Conservation (phyloP, 306 rosid species). For the Abrus precatorius region DNA sequence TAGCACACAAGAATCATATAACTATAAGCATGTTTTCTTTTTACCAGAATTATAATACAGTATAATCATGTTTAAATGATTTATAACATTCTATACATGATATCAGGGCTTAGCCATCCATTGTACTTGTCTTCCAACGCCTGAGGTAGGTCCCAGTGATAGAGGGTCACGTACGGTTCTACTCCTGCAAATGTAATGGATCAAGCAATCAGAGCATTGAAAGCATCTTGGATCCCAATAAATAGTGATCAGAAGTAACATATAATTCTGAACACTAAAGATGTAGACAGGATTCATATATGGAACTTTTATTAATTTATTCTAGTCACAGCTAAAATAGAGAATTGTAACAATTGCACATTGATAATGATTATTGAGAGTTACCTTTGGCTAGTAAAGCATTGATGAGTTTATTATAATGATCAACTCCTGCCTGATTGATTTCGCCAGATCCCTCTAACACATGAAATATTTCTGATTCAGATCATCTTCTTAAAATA, state of each 20-base stretch:
- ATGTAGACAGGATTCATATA: slow-evolving; percentile 19
- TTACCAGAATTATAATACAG: slow-evolving; percentile 2
- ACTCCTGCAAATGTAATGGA: slow-evolving; percentile 61
- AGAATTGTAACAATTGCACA: slow-evolving; percentile 7
- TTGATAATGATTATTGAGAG: not conserved
- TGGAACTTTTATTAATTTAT: not conserved
- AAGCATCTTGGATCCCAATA: not conserved
- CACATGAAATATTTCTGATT: slow-evolving; percentile 33
- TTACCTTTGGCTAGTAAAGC: slow-evolving; percentile 84
- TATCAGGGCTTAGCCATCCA: slow-evolving; percentile 84
- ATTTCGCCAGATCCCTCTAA: slow-evolving; percentile 83
- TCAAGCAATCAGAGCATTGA: slow-evolving; percentile 34
- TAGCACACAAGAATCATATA: slow-evolving; percentile 18
- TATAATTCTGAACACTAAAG: not conserved
- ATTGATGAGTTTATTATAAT: slow-evolving; percentile 84
- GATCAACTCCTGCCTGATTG: slow-evolving; percentile 83
- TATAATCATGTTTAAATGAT: slow-evolving; percentile 16
- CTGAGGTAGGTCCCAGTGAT: slow-evolving; percentile 98
- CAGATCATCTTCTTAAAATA: not conserved
- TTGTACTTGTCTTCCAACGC: slow-evolving; percentile 81
- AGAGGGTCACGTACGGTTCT: slow-evolving; percentile 90
- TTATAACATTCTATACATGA: slow-evolving; percentile 62
- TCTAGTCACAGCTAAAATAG: not conserved
- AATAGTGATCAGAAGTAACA: not conserved
- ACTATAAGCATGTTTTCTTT: not conserved